Conservation (phyloP, 2,329 filamentous ascomycete genomes). For the Diplodia scrobiculata region DNA sequence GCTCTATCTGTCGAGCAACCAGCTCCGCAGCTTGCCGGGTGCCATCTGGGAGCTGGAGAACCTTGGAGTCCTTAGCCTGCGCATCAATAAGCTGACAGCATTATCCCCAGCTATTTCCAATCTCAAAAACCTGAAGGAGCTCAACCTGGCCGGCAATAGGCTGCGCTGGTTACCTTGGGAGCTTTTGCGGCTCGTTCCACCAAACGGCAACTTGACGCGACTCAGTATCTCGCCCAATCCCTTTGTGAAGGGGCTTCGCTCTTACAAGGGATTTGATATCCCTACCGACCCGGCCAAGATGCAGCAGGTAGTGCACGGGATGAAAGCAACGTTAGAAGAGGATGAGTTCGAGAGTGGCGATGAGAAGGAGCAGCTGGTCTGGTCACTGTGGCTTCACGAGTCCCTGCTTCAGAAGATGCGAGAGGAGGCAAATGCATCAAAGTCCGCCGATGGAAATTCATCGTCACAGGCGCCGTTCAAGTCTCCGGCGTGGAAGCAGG, state of each 20-base stretch:
- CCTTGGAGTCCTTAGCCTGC: constrained; percentile 66
- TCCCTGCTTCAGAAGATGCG: constrained; percentile 7
- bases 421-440: not conserved
- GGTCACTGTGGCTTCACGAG: constrained; percentile 22
- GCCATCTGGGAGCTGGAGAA: constrained; percentile 64
- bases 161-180: constrained; percentile 65
- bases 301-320: not conserved
- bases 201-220: constrained; percentile 51
- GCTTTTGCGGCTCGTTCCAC: constrained; percentile 58
- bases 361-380: constrained; percentile 8
- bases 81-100: constrained; percentile 63
- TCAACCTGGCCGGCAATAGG: constrained; percentile 68
- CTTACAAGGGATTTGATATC: constrained; percentile 35
- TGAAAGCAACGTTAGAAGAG: not conserved
- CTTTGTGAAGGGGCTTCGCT: constrained; percentile 52
- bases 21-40: constrained; percentile 58
- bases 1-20: constrained; percentile 64
- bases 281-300: constrained; percentile 42
- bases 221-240: constrained; percentile 66
- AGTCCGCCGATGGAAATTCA: not conserved
- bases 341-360: not conserved
- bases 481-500: constrained; percentile 31
- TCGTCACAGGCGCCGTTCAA: not conserved
- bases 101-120: constrained; percentile 63
- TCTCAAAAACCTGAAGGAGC: constrained; percentile 60